Evolutionary conservation across 805 yeast genomes (phyloP), one percentile per base, ranked within the genome.

Genomic region (Lachancea sp.): DNA sequence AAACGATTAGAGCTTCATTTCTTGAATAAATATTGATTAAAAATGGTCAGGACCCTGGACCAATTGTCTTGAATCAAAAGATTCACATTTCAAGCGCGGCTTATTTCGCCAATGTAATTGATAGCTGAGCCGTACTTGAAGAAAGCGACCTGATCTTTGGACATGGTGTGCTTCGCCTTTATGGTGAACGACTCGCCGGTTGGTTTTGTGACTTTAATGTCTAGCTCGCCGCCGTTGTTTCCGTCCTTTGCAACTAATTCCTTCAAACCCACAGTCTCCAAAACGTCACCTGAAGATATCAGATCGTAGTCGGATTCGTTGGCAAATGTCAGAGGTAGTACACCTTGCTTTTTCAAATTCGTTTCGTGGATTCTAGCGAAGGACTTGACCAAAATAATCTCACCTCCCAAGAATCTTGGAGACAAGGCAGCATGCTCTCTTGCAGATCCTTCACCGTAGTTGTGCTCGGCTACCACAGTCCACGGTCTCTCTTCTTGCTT

Each of bases 331-430:
- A 93, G 71, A 30, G 99, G 99, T 61, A 91, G 75, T 85, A 91
- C 81, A 67, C 99, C 99, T 25, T 42, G 46, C 69, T 93, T 93
- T 76, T 91, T 93, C 71, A 91, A 79, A 69, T 91, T 91, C 30
- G 99, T 91, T 73, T 91, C 99, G 69, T 91, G 99, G 59, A 91
- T 91, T 75, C 99, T 84, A 30, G 99, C 99, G 70, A 91, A 91
- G 9, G 97, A 90, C 69, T 90, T 91, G 57, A 87, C 95, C 50
- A 91, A 71, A 51, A 91, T 84, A 52, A 89, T 78, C 47, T 82
- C 70, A 51, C 99, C 98, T 49, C 97, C 98, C 37, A 93, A 75
- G 73, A 86, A 93, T 68, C 95, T 78, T 46, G 98, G 99, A 29
- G 93, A 87, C 55, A 93, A 74, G 13, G 98, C 98, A 38, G 99